phyloP scores from a whole-genome alignment of 2,329 filamentous ascomycete species.

The Coleophoma cylindrospora region DNA sequence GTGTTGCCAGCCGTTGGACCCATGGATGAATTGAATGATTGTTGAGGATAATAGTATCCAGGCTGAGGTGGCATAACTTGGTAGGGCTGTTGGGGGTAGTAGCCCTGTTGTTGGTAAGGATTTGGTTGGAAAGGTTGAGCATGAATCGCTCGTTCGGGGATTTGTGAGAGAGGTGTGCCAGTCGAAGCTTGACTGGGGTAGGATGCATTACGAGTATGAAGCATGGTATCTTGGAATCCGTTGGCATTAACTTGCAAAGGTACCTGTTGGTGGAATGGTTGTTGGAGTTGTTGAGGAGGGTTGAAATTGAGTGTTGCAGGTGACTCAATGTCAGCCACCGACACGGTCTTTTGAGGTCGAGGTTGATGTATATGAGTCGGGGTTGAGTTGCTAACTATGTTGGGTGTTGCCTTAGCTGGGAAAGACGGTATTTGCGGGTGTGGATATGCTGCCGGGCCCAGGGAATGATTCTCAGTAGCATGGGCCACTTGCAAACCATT shows the following conservation, averaged over 20 bases:
- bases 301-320: constrained; percentile 52
- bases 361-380: constrained; percentile 83
- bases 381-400: constrained; percentile 4
- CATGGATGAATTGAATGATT: constrained; percentile 37
- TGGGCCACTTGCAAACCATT: constrained; percentile 12
- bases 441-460: constrained; percentile 46
- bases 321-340: constrained; percentile 86
- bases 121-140: constrained; percentile 85
- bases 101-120: constrained; percentile 46
- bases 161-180: constrained; percentile 82
- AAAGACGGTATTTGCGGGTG: constrained; percentile 53
- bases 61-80: constrained; percentile 52
- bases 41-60: constrained; percentile 64
- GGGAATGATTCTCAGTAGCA: constrained; percentile 41
- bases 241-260: constrained; percentile 65
- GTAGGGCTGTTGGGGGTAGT: constrained; percentile 51
- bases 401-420: constrained; percentile 47
- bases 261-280: constrained; percentile 94
- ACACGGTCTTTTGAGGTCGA: constrained; percentile 89
- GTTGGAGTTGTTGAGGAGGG: constrained; percentile 63
- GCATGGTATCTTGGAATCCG: constrained; percentile 44
- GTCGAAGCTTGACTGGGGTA: constrained; percentile 67
- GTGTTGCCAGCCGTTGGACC: constrained; percentile 30
- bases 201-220: constrained; percentile 62
- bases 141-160: constrained; percentile 88